phyloP scores from a whole-genome alignment of 2,329 filamentous ascomycete species.

The Fusarium sp. region DNA sequence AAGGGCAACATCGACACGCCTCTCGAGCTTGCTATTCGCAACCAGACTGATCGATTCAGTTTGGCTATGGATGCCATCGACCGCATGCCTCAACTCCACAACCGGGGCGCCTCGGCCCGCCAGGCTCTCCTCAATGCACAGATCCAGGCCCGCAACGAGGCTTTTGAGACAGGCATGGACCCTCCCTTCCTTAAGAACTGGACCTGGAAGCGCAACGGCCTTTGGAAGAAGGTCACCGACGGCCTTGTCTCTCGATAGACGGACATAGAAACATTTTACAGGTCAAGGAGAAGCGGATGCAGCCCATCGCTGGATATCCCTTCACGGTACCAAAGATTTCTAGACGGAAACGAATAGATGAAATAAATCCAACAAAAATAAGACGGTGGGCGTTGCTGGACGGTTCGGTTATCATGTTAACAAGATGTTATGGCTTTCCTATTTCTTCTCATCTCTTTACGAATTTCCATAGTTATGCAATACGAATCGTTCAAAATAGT shows the following conservation, averaged over 20 bases:
- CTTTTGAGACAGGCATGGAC: conserved; percentile 77
- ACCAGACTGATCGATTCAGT: conserved; percentile 80
- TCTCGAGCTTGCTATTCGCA: conserved; percentile 79
- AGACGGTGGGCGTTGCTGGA: conserved; percentile 34
- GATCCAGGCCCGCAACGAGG: conserved; percentile 69
- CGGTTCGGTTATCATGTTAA: conserved; percentile 18
- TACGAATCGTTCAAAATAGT: conserved; percentile 11
- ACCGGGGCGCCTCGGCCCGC: conserved; percentile 68
- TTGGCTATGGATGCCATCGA: conserved; percentile 82
- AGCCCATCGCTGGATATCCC: background rate
- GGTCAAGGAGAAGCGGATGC: background rate
- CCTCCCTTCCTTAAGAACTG: conserved; percentile 71
- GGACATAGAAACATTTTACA: background rate
- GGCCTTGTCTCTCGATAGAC: conserved; percentile 38
- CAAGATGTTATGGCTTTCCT: conserved; percentile 25
- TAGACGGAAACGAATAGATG: conserved; percentile 29
- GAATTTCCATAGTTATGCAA: conserved; percentile 26
- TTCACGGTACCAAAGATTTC: background rate
- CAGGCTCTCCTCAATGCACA: conserved; percentile 72
- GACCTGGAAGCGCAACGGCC: conserved; percentile 65
- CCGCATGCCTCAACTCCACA: conserved; percentile 68
- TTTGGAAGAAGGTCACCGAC: conserved; percentile 48
- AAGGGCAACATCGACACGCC: conserved; percentile 88
- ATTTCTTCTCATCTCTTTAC: conserved; percentile 25
- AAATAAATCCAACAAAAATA: conserved; percentile 15